phyloP scores from a whole-genome alignment of 345 rosid species.

The Alliaria petiolata region DNA sequence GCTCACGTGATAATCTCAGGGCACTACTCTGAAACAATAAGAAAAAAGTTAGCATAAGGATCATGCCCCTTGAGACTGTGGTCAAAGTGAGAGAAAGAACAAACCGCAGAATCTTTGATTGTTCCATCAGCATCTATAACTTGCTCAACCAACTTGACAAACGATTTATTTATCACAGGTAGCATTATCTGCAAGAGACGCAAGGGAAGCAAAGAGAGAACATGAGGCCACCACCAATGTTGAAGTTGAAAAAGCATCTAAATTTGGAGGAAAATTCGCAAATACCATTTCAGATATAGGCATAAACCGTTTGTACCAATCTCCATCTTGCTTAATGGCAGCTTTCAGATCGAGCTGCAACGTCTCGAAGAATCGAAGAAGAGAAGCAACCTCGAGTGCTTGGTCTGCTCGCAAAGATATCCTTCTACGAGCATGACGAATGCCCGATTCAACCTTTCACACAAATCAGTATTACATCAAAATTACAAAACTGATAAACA shows the following conservation, averaged over 20 bases:
- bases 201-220: background rate
- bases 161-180: slow-evolving; percentile 46
- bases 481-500: background rate
- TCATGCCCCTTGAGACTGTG: background rate
- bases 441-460: slow-evolving; percentile 56
- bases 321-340: slow-evolving; percentile 63
- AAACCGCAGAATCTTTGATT: slow-evolving; percentile 82
- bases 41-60: slow-evolving; percentile 17
- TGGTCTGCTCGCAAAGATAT: slow-evolving; percentile 49
- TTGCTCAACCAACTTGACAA: slow-evolving; percentile 56
- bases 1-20: slow-evolving; percentile 62
- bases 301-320: slow-evolving; percentile 64
- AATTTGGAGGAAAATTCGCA: background rate
- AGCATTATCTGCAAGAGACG: slow-evolving; percentile 60
- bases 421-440: slow-evolving; percentile 42
- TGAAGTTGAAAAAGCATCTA: background rate
- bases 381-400: slow-evolving; percentile 58
- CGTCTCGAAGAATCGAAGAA: slow-evolving; percentile 49
- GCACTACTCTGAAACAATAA: slow-evolving; percentile 60
- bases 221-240: background rate
- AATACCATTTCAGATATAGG: slow-evolving; percentile 71
- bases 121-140: slow-evolving; percentile 76
- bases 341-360: slow-evolving; percentile 73
- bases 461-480: background rate
- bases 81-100: slow-evolving; percentile 29